Evolutionary conservation across 2,329 filamentous ascomycete species (phyloP), one percentile per base, ranked within the genome.

Genomic region (Thermoascus crustaceus): DNA sequence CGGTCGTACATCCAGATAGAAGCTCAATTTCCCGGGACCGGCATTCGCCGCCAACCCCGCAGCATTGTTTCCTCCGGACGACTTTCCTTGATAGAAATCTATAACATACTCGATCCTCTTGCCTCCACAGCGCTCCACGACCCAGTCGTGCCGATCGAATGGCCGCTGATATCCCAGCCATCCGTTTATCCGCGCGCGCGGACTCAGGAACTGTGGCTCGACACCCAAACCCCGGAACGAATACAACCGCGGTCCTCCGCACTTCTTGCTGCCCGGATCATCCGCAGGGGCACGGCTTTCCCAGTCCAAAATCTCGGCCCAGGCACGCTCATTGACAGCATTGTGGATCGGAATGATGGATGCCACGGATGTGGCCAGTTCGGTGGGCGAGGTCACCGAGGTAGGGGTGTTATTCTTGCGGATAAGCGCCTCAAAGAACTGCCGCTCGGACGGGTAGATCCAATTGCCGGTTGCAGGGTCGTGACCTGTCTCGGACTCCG

Each of bases 391-490:
- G 13, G 52, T 46, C 2, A 60, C 52, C 5, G 63, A 63, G 71
- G 67, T 19, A 75, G 61, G 80, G 41, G 79, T 76, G 66, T 87
- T 78, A 64, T 86, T 82, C 63, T 98, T 98, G 56, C 89, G 81
- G 68, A 82, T 78, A 78, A 98, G 89, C 29, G 91, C 91, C 31
- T 94, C 85, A 66, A 96, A 96, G 71, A 98, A 98, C 79, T 95
- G 94, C 55, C 85, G 82, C 60, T 96, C 89, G 0, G 84, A 91
- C 0, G 91, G 91, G 62, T 98, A 98, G 42, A 98, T 81, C 91
- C 91, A 98, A 60, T 95, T 94, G 0, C 89, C 89, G 0, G 76
- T 76, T 23, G 66, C 57, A 33, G 71, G 67, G 50, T 85, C 79
- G 14, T 78, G 71, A 42, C 83, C 82, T 0, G 81, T 83, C 57